phyloP scores from a whole-genome alignment of 2,329 filamentous ascomycete genomes.

The Teratosphaeria nubilosa region DNA sequence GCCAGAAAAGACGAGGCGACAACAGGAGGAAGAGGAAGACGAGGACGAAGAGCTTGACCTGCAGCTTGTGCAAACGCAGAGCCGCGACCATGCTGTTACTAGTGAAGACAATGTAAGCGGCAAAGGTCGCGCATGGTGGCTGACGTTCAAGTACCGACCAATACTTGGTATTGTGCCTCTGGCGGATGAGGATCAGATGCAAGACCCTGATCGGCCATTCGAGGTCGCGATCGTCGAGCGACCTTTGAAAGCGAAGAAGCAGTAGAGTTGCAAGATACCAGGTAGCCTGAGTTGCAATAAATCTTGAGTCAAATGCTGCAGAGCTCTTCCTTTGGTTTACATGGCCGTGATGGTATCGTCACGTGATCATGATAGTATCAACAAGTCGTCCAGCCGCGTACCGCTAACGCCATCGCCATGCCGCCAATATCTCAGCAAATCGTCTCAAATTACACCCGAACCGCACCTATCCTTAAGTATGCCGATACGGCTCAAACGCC shows the following conservation, averaged over 20 bases:
- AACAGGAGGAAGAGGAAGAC: background rate
- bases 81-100: conserved; percentile 31
- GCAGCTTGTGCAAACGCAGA: conserved; percentile 20
- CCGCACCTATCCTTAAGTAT: background rate
- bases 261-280: background rate
- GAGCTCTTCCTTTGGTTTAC: background rate
- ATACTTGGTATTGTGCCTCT: conserved; percentile 66
- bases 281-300: background rate
- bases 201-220: conserved; percentile 31
- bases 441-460: background rate
- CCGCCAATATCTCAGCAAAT: background rate
- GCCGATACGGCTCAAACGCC: conserved; percentile 35
- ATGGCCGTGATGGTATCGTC: background rate
- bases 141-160: conserved; percentile 88
- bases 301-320: background rate
- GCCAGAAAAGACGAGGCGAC: background rate
- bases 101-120: conserved; percentile 33
- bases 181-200: conserved; percentile 26
- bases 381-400: background rate
- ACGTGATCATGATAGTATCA: background rate
- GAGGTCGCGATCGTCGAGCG: conserved; percentile 87
- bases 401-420: background rate
- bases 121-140: conserved; percentile 48
- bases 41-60: background rate
- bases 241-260: conserved; percentile 35